Evolutionary conservation across 2,329 filamentous ascomycete species (phyloP), one percentile per base, ranked within the genome.

Genomic region (Apiospora aurea): DNA sequence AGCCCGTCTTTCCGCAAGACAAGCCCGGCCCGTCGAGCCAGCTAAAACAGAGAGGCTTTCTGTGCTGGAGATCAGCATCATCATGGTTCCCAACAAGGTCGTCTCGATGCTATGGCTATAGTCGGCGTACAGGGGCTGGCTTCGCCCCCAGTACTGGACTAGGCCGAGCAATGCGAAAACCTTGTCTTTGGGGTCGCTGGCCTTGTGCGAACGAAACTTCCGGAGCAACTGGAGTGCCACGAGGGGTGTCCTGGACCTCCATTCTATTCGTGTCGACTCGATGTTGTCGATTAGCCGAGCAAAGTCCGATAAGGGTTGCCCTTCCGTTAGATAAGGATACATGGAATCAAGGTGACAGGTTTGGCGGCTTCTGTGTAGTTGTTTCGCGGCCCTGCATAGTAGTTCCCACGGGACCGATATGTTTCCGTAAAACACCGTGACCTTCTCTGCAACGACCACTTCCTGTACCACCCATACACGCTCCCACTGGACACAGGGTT

Each of bases 381-480:
- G 72, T n/a, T 74, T 72, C 4, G 75, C 75, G 13, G 74, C 75
- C n/a, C 70, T 24, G 18, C 74, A 72, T 18, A 76, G 72, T 38
- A 76, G 26, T 14, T 70, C 67, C 75, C 75, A 76, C 2, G 75
- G 74, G 8, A 73, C 72, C 51, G 74, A 73, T 47, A 74, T 61
- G 6, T 70, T 72, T 34, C 71, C 74, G 38, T 75, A 76, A 49
- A 74, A 70, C 10, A 76, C 69, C 7, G 72, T 51, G 3, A 73
- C 67, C 18, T 46, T 70, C 29, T 71, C 69, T 11, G 75, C 73
- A 4, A 76, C 74, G 4, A 76, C 73, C 5, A 74, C 75, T 51
- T 76, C 75, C 61, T 76, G 75, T 11, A 76, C 74, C 10, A 76
- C 75, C 75, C 75, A 76, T 21, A 76, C 75, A 51, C 75, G 71